Percentiles rank a stretch among this genome's conserved stretches.
Conservation (phyloP, 176 grass and related monocot genomes). For the Neostapfia colusana region DNA sequence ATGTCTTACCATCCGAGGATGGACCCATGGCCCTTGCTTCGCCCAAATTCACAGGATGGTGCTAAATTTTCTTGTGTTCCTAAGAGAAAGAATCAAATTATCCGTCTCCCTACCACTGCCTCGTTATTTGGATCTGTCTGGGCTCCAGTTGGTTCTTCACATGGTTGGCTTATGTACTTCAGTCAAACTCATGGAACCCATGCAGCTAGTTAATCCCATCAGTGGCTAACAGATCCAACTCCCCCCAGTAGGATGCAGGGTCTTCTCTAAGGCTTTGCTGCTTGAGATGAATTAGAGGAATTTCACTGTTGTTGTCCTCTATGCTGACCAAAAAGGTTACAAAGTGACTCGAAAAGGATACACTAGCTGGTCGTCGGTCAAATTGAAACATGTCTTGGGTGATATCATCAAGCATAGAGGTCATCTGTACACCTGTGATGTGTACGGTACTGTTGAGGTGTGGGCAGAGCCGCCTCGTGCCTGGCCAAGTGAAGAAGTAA, state of each 20-base stretch:
- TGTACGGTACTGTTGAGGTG: conserved; percentile 39
- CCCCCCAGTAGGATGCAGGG: conserved; percentile 17
- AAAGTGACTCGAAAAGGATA: conserved; percentile 40
- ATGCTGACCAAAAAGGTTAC: conserved; percentile 39
- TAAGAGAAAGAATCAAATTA: conserved; percentile 47
- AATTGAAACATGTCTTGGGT: conserved; percentile 32
- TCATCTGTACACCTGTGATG: conserved; percentile 45
- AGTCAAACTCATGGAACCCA: conserved; percentile 19
- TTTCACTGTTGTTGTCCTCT: conserved; percentile 46
- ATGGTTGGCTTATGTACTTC: conserved; percentile 56
- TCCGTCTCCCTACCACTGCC: conserved; percentile 10
- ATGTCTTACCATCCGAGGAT: conserved; percentile 40
- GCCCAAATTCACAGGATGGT: not conserved
- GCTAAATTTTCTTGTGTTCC: conserved; percentile 49
- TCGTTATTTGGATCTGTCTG: conserved; percentile 42
- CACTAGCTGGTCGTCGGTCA: conserved; percentile 46
- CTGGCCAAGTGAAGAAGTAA: conserved; percentile 37
- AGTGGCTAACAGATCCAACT: conserved; percentile 33
- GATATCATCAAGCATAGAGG: conserved; percentile 54
- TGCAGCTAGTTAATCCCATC: conserved; percentile 48
- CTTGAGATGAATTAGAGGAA: conserved; percentile 49
- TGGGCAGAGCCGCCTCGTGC: conserved; percentile 51
- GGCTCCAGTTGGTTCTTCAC: conserved; percentile 49
- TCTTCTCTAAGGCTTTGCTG: conserved; percentile 45
- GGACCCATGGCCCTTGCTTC: conserved; percentile 57